Evolutionary conservation across 2,329 filamentous ascomycete species (phyloP), one percentile per base, ranked within the genome.

Genomic region (Scleromitrula shiraiana): DNA sequence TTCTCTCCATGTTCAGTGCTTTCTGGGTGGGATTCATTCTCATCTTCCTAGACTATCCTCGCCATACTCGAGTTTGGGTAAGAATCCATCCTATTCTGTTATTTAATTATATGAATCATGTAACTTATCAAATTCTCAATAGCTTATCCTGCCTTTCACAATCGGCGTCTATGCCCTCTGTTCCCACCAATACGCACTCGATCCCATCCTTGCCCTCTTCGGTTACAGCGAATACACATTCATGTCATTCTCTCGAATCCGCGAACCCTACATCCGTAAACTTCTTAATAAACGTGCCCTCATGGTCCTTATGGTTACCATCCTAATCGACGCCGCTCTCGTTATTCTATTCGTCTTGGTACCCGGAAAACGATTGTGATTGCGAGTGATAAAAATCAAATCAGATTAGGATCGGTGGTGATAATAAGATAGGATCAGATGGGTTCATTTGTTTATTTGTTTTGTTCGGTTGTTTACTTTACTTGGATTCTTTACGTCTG

Each of bases 161-260:
- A 69, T 98, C 27, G 91, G 89, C 20, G 80, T 95, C 26, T 98
- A 98, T 68, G 82, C 85, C 60, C 78, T 95, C 27, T 79, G 85
- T 23, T 93, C 90, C 2, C 95, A 97, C 62, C 91, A 97, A 66
- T 98, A 97, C 70, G 89, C 88, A 55, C 80, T 98, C 43, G 93
- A 98, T 61, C 91, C 94, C 0, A 73, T 95, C 53, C 80, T 97
- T 66, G 93, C 89, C 4, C 75, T 97, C 17, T 66, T 86, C n/a
- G 90, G 91, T 29, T 84, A 83, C 66, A 96, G 90, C 71, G 94
- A 98, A 70, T 96, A 97, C 70, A 96, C 91, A 0, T 89, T 95
- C 42, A 90, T 96, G 74, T 86, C 83, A 67, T 96, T 94, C 71
- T 85, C 86, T 20, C 78, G 80, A 33, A 88, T 97, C 54, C 81